Conservation (phyloP, 2,329 filamentous ascomycete species). For the Penicillium rolfsii region DNA sequence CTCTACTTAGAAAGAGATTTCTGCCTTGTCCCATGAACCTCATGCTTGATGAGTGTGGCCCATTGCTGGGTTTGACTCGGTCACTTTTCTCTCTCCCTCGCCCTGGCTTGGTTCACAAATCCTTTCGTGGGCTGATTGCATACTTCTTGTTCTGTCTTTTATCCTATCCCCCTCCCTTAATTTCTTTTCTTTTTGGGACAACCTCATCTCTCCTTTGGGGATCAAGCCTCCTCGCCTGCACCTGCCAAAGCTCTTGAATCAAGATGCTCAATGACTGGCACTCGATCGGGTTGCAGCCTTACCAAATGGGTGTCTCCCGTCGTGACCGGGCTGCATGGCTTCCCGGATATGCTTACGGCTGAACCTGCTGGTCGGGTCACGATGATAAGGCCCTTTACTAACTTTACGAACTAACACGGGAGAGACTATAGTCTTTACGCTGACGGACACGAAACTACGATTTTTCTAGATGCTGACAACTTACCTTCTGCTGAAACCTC, state of each 20-base stretch:
- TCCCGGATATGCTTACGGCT: constrained; percentile 13
- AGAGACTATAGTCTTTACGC: neutral
- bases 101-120: neutral
- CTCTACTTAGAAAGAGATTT: neutral
- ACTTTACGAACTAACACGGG: neutral
- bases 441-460: constrained; percentile 5
- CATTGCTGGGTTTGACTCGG: neutral
- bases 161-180: neutral
- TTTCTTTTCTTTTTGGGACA: neutral
- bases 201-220: neutral
- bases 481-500: neutral
- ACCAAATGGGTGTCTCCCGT: constrained; percentile 8
- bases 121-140: neutral
- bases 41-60: neutral
- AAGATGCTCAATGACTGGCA: constrained; percentile 4
- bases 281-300: constrained; percentile 13
- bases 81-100: neutral
- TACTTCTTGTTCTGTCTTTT: neutral
- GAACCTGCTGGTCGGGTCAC: constrained; percentile 10
- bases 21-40: neutral
- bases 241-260: neutral
- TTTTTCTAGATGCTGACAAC: constrained; percentile 18
- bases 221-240: neutral
- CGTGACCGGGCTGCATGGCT: constrained; percentile 9
- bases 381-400: neutral